Evolutionary conservation across 176 grass and related monocot species (phyloP).

Genomic region (Panicum miliaceum): DNA sequence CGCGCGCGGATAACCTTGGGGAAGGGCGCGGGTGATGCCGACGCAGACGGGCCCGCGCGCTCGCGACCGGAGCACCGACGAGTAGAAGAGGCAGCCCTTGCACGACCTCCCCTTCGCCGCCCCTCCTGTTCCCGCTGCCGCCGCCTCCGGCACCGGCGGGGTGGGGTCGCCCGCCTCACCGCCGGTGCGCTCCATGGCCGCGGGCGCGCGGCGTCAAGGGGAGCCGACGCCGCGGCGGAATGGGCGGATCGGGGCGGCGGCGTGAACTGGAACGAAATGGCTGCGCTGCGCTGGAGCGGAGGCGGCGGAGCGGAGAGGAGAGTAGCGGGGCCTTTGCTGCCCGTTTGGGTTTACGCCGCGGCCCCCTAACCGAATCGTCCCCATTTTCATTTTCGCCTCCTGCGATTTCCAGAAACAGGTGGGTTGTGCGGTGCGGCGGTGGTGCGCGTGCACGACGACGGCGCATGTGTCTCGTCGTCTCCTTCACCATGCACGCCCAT

Average conservation of each 20-base stretch:
- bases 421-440: too few relatives aligned
- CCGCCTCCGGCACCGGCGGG: conserved; percentile 19
- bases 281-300: not conserved
- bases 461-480: too few relatives aligned
- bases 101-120: conserved; percentile 67
- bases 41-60: conserved; percentile 68
- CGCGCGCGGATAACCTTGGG: conserved; percentile 43
- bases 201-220: not conserved
- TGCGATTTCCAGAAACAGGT: not conserved
- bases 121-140: conserved; percentile 2
- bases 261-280: not conserved
- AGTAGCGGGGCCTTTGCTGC: not conserved
- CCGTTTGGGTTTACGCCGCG: not conserved
- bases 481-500: too few relatives aligned
- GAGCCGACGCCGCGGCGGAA: not conserved
- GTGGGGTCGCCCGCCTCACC: conserved; percentile 43
- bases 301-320: not conserved
- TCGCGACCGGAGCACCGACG: conserved; percentile 69
- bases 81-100: conserved; percentile 94
- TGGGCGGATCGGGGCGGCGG: not conserved
- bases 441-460: too few relatives aligned
- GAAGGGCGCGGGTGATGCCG: conserved; percentile 70
- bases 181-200: conserved; percentile 38
- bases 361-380: too few relatives aligned
- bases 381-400: not conserved